Evolutionary conservation across 2,329 filamentous ascomycete species (phyloP).

Genomic region (Colletotrichum navitas): DNA sequence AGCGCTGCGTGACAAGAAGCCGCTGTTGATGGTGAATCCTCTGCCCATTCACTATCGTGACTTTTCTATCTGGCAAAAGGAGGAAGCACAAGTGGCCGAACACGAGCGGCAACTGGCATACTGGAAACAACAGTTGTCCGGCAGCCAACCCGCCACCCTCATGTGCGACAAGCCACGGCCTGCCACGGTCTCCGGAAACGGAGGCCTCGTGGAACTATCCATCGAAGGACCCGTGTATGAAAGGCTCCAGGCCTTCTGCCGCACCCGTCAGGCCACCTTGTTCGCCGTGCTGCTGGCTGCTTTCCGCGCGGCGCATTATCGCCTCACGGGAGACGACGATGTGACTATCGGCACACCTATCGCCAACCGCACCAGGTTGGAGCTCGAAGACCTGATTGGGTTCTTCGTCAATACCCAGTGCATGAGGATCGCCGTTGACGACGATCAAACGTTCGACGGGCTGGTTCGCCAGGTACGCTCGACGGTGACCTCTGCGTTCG

Average conservation of each 20-base stretch:
- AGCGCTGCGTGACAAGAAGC: background rate
- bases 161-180: slow-evolving; percentile 39
- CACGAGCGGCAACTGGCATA: slow-evolving; percentile 4
- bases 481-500: slow-evolving; percentile 32
- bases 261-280: slow-evolving; percentile 21
- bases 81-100: background rate
- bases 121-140: slow-evolving; percentile 48
- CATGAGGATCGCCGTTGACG: slow-evolving; percentile 39
- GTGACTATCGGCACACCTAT: slow-evolving; percentile 37
- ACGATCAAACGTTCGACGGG: slow-evolving; percentile 13
- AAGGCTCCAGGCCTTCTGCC: slow-evolving; percentile 35
- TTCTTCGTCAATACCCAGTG: slow-evolving; percentile 47
- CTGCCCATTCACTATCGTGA: slow-evolving; percentile 15
- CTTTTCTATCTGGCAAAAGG: background rate
- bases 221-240: slow-evolving; percentile 36
- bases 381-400: slow-evolving; percentile 40
- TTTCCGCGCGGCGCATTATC: slow-evolving; percentile 39
- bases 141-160: slow-evolving; percentile 32
- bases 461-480: slow-evolving; percentile 16
- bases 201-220: slow-evolving; percentile 14
- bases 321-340: slow-evolving; percentile 41
- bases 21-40: background rate
- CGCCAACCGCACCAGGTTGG: slow-evolving; percentile 24
- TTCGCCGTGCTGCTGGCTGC: slow-evolving; percentile 40
- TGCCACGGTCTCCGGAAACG: slow-evolving; percentile 34